These are phyloP conservation scores for Eucalyptus paniculata DNA, from an alignment of 345 rosid species.

Conservation along the genomic window DNA sequence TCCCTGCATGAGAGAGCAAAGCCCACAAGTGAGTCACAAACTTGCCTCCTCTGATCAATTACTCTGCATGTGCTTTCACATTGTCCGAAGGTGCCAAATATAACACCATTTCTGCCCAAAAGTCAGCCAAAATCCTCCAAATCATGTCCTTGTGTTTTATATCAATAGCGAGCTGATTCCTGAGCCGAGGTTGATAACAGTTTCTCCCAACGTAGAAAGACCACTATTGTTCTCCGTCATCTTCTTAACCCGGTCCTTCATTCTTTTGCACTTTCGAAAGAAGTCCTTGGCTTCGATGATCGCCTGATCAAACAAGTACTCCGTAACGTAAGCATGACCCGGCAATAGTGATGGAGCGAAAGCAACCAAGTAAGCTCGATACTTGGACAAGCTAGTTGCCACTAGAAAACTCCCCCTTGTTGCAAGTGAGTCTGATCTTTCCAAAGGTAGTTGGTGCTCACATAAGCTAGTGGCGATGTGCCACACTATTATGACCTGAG, in stretches of 20 bases:
- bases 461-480: neutral
- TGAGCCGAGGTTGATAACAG: too few species aligned
- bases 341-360: neutral
- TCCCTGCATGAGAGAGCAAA: too few species aligned
- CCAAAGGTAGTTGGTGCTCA: neutral
- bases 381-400: neutral
- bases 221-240: neutral
- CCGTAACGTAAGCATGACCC: neutral
- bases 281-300: neutral
- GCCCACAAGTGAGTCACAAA: too few species aligned
- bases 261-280: neutral
- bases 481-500: neutral
- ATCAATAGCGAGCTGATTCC: too few species aligned
- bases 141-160: too few species aligned
- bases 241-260: neutral
- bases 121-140: too few species aligned
- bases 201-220: too few species aligned
- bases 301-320: neutral
- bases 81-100: too few species aligned
- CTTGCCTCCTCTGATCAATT: too few species aligned
- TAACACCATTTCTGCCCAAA: too few species aligned
- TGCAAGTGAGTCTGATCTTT: too few species aligned
- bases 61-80: too few species aligned
- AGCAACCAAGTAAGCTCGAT: neutral
- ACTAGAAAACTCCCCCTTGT: neutral